These are phyloP conservation scores for Lentinula lateritia DNA, from an alignment of 768 basidiomycete genomes.

Conservation along the genomic window DNA sequence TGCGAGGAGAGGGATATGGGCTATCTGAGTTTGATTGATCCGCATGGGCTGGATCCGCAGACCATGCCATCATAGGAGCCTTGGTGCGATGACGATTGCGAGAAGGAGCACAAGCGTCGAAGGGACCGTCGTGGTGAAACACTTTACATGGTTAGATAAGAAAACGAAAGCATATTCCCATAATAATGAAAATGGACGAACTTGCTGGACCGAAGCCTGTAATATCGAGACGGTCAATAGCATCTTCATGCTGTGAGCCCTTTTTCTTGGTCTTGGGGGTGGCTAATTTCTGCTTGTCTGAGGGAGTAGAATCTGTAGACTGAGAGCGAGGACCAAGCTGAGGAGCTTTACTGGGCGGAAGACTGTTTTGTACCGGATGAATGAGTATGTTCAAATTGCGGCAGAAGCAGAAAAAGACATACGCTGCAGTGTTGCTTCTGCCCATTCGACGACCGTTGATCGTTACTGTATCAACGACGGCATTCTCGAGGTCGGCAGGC, in stretches of 20 bases:
- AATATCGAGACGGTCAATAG: slow-evolving; percentile 85
- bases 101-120: slow-evolving; percentile 88
- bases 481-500: slow-evolving; percentile 39
- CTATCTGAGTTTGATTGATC: slow-evolving; percentile 32
- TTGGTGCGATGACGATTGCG: slow-evolving; percentile 76
- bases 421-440: slow-evolving; percentile 57
- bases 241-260: slow-evolving; percentile 78
- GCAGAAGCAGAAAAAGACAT: slow-evolving; percentile 22
- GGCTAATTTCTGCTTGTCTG: slow-evolving; percentile 29
- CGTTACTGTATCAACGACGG: slow-evolving; percentile 65
- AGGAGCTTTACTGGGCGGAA: slow-evolving; percentile 22
- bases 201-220: slow-evolving; percentile 74
- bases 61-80: slow-evolving; percentile 84
- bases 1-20: slow-evolving; percentile 51
- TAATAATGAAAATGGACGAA: slow-evolving; percentile 22
- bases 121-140: slow-evolving; percentile 91
- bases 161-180: background rate
- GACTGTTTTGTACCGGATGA: slow-evolving; percentile 4
- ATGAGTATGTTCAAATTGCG: slow-evolving; percentile 6
- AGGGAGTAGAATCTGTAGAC: slow-evolving; percentile 38
- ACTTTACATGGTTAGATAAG: slow-evolving; percentile 38
- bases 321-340: slow-evolving; percentile 36
- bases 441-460: slow-evolving; percentile 45
- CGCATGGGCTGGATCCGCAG: slow-evolving; percentile 31
- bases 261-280: slow-evolving; percentile 63